Percentiles rank a stretch among this genome's conserved stretches.
Evolutionary conservation across 495 filamentous ascomycete genomes (phyloP).

Genomic region (Neurospora tetrasperma): DNA sequence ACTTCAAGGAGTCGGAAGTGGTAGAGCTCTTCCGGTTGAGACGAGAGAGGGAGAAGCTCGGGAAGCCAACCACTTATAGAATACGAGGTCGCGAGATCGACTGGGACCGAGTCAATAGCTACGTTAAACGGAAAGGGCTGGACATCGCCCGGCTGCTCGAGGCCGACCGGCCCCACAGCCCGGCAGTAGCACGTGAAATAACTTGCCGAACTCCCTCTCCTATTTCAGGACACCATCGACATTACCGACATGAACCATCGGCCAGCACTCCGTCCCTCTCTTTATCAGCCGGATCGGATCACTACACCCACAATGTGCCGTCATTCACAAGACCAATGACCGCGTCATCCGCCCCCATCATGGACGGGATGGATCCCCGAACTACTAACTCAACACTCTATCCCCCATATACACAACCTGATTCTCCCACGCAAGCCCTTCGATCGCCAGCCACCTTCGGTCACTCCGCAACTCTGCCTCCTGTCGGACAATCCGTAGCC

Average conservation of each 20-base stretch:
- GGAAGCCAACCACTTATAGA: conserved; percentile 17
- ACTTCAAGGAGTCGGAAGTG: conserved; percentile 25
- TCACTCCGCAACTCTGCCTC: not conserved
- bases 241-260: not conserved
- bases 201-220: conserved; percentile 14
- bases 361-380: not conserved
- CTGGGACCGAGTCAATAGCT: conserved; percentile 19
- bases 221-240: not conserved
- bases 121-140: conserved; percentile 20
- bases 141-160: conserved; percentile 11
- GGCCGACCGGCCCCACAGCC: not conserved
- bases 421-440: not conserved
- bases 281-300: not conserved
- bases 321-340: not conserved
- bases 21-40: conserved; percentile 19
- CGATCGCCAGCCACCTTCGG: not conserved
- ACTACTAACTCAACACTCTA: not conserved
- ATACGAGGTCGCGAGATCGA: conserved; percentile 22
- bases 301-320: not conserved
- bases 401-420: not conserved
- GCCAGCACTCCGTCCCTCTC: not conserved
- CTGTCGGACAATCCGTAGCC: not conserved
- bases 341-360: not conserved
- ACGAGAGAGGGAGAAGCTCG: conserved; percentile 17
- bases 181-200: conserved; percentile 8